phyloP scores from a whole-genome alignment of 257 asterid genomes.

The Scutellaria baicalensis region DNA sequence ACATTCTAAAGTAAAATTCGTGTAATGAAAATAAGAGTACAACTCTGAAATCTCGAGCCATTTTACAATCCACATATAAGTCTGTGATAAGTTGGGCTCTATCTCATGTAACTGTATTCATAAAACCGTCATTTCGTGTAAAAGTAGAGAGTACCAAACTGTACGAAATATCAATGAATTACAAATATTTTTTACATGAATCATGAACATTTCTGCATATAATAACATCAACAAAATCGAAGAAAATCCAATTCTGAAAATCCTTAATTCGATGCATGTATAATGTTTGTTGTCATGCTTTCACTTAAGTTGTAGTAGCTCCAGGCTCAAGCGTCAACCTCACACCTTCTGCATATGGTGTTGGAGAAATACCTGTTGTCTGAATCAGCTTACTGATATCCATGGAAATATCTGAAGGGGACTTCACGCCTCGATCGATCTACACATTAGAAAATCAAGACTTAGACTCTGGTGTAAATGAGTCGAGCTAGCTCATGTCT shows the following conservation, averaged over 20 bases:
- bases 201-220: not conserved
- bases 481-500: too few relatives aligned
- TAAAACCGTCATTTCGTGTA: too few relatives aligned
- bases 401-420: constrained; percentile 93
- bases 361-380: constrained; percentile 49
- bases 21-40: too few relatives aligned
- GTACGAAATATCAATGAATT: not conserved
- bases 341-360: constrained; percentile 60
- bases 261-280: not conserved
- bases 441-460: constrained; percentile 19
- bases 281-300: not conserved
- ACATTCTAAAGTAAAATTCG: too few relatives aligned
- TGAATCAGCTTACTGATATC: constrained; percentile 61
- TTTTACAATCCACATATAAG: too few relatives aligned
- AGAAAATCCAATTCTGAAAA: not conserved
- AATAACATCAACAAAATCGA: not conserved
- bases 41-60: too few relatives aligned
- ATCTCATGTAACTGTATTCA: too few relatives aligned
- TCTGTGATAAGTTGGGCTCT: too few relatives aligned
- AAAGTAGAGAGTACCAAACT: too few relatives aligned
- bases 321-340: constrained; percentile 51
- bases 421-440: constrained; percentile 92
- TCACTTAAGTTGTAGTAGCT: not conserved
- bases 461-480: not conserved
- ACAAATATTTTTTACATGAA: not conserved